These are phyloP conservation scores for Acorus gramineus DNA, from an alignment of 106 monocot genomes.

Conservation along the genomic window DNA sequence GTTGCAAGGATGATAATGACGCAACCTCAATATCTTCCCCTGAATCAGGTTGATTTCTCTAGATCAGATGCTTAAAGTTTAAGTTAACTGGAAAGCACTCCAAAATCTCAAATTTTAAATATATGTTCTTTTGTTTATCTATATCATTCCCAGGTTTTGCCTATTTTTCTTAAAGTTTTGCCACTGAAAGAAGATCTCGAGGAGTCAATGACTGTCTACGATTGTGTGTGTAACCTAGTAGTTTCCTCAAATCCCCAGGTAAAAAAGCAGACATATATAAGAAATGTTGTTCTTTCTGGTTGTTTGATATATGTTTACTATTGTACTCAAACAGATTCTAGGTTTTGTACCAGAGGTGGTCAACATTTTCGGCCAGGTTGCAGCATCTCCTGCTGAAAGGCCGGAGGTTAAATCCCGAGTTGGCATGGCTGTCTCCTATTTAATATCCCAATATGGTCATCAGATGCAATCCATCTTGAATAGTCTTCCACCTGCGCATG, in stretches of 20 bases:
- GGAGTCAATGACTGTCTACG: slow-evolving; percentile 77
- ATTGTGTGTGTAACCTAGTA: slow-evolving; percentile 63
- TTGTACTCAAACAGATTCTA: slow-evolving; percentile 48
- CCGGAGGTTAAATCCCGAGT: slow-evolving; percentile 64
- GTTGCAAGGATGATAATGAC: slow-evolving; percentile 96
- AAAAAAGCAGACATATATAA: neutral
- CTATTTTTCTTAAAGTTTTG: slow-evolving; percentile 83
- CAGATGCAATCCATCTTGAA: slow-evolving; percentile 79
- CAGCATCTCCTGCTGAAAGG: slow-evolving; percentile 51
- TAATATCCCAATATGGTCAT: slow-evolving; percentile 75
- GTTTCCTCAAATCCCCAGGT: slow-evolving; percentile 76
- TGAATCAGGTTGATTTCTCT: slow-evolving; percentile 51
- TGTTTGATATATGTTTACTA: neutral
- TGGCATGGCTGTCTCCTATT: slow-evolving; percentile 64
- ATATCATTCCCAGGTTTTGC: slow-evolving; percentile 49
- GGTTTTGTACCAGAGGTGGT: slow-evolving; percentile 73
- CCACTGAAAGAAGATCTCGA: slow-evolving; percentile 87
- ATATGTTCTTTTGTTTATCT: neutral
- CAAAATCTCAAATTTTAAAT: neutral
- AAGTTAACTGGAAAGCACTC: neutral
- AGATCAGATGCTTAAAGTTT: neutral
- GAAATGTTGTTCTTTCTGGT: too few species aligned
- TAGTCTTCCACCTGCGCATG: slow-evolving; percentile 58
- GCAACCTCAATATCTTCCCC: slow-evolving; percentile 82
- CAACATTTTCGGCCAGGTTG: slow-evolving; percentile 65